Evolutionary conservation across 176 grass and related monocot species (phyloP), one percentile per base, ranked within the genome.

Genomic region (Oryza longistaminata): DNA sequence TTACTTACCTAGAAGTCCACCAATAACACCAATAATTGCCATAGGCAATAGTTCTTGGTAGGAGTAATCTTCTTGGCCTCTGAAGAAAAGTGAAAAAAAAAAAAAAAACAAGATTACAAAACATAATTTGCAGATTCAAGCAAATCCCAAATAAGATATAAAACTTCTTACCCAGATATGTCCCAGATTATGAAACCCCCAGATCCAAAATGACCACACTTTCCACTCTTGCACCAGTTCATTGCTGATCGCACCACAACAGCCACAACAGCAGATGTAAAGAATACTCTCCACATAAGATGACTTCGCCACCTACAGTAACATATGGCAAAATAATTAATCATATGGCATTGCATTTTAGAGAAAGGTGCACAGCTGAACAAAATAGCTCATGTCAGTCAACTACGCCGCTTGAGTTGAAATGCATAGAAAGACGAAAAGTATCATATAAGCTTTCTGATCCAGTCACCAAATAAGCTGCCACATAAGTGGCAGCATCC

Each of bases 241-340:
- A 98, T 98, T 14, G 84, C 93, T 85, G 96, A 93, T 55, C 68
- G 89, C 62, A 98, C 93, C 86, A 98, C 96, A 83, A 98, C 93
- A 76, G 93, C 96, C 53, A 98, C 96, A 40, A 98, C 89, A 74
- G 96, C 96, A 89, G 96, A 98, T 72, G 96, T 98, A 90, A 98
- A 98, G 86, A 98, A 98, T 78, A 98, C 96, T 91, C 96, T 95
- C 96, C 96, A 98, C 96, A 98, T 98, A 81, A 98, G 91, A 83
- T 98, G 96, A 49, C 96, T 98, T 92, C 96, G 91, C 96, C 96
- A 98, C 96, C 93, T 98, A 80, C 53, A 92, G 14, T 33, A 81
- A 83, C 25, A 94, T 14, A 87, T 24, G 24, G 34, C 16, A 68
- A 79, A 60, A 90, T 9, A 82, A 77, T 78, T 22, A 40, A 77